phyloP scores from a whole-genome alignment of 1,284 basidiomycete species.

The Xerocomus nothofagi region DNA sequence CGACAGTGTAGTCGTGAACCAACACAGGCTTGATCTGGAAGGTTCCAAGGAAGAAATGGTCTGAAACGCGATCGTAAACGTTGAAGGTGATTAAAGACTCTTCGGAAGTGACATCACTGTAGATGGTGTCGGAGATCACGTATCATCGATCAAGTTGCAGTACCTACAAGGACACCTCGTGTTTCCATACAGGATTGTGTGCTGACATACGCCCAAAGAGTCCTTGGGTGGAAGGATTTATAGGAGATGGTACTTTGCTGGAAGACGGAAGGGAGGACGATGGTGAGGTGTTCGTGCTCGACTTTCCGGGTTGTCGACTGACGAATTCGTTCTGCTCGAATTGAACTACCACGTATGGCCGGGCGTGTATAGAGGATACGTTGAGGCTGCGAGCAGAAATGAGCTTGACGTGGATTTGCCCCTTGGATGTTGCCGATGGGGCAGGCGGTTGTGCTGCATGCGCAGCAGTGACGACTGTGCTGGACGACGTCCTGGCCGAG shows the following conservation, averaged over 20 bases:
- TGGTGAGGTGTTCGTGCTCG: slow-evolving; percentile 39
- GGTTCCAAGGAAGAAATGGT: slow-evolving; percentile 89
- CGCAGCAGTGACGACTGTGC: slow-evolving; percentile 24
- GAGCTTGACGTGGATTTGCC: slow-evolving; percentile 93
- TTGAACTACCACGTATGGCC: slow-evolving; percentile 96
- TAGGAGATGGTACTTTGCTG: slow-evolving; percentile 34
- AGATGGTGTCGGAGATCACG: slow-evolving; percentile 19
- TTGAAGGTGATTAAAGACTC: slow-evolving; percentile 86
- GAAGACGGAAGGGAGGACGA: slow-evolving; percentile 42
- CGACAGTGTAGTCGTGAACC: slow-evolving; percentile 89
- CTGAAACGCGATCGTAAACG: slow-evolving; percentile 89
- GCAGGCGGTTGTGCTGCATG: slow-evolving; percentile 35
- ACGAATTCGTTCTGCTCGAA: slow-evolving; percentile 99
- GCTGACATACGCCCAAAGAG: slow-evolving; percentile 67
- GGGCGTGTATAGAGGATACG: slow-evolving; percentile 62
- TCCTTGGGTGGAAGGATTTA: slow-evolving; percentile 41
- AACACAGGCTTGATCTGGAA: slow-evolving; percentile 90
- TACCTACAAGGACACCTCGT: slow-evolving; percentile 94
- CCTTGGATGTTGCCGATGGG: slow-evolving; percentile 54
- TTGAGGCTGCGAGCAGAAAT: slow-evolving; percentile 89
- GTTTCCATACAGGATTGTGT: slow-evolving; percentile 98
- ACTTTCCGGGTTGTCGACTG: slow-evolving; percentile 46
- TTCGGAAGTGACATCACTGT: slow-evolving; percentile 93
- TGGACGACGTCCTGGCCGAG: slow-evolving; percentile 35
- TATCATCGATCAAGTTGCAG: slow-evolving; percentile 9